A percentile compares a stretch with the other conserved stretches of the same genome.
Conservation (phyloP, 2,329 filamentous ascomycete genomes). For the Trichoderma oligosporum region DNA sequence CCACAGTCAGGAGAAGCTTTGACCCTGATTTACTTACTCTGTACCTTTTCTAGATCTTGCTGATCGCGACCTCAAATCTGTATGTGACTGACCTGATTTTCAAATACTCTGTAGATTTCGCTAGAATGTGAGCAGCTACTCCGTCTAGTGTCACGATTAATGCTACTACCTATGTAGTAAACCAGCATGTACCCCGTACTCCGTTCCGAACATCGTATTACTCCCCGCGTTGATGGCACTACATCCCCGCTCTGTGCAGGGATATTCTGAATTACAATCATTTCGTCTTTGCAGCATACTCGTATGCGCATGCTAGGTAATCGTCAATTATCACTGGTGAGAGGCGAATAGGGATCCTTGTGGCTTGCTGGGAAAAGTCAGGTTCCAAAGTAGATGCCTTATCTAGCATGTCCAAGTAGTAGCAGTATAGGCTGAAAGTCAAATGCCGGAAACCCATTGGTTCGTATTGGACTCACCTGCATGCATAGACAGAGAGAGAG, state of each 20-base stretch:
- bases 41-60: slow-evolving; percentile 1
- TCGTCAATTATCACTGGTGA: neutral
- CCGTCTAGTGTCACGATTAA: neutral
- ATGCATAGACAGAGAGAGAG: slow-evolving; percentile 4
- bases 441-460: slow-evolving; percentile 5
- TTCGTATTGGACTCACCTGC: neutral
- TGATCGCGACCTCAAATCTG: slow-evolving; percentile 2
- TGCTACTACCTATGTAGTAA: neutral
- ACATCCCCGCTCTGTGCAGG: slow-evolving; percentile 4
- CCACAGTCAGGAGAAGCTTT: slow-evolving; percentile 11
- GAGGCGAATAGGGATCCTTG: slow-evolving; percentile 1
- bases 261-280: slow-evolving; percentile 7
- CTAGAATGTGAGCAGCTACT: neutral
- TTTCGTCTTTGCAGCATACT: slow-evolving; percentile 5
- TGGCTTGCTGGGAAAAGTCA: neutral
- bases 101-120: no score
- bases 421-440: slow-evolving; percentile 14
- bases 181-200: no score
- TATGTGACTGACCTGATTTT: no score
- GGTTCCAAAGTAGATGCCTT: no score
- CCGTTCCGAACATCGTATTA: neutral
- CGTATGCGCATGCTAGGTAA: no score
- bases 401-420: no score
- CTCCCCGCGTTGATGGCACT: slow-evolving; percentile 2
- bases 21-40: slow-evolving; percentile 5